Evolutionary conservation across 257 asterid genomes (phyloP).

Genomic region (Cruciata laevipes): DNA sequence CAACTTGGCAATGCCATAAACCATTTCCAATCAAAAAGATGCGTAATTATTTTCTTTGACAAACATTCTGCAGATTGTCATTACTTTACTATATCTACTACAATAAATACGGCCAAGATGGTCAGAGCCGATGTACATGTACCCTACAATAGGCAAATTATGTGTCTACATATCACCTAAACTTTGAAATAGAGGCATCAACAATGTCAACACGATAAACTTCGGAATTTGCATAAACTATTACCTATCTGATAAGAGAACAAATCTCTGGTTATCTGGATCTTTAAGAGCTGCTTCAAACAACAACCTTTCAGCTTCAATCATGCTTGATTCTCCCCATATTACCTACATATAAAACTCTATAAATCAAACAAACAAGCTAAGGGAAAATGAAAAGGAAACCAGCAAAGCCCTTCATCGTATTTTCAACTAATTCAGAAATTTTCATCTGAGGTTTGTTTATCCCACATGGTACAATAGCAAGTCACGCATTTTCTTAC

Average conservation of each 20-base stretch:
- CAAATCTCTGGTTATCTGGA: conserved; percentile 89
- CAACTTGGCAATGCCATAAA: background rate
- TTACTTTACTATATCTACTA: background rate
- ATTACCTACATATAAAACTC: conserved; percentile 62
- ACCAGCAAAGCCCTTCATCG: background rate
- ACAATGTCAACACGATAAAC: background rate
- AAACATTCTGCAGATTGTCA: background rate
- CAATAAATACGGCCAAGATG: background rate
- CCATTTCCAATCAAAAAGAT: background rate
- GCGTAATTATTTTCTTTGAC: background rate
- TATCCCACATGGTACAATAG: background rate
- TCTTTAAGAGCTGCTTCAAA: conserved; percentile 75
- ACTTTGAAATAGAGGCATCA: background rate
- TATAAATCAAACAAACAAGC: background rate
- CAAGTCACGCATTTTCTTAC: background rate
- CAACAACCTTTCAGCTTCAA: conserved; percentile 88
- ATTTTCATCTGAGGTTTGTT: background rate
- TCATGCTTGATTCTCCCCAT: conserved; percentile 98
- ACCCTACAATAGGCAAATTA: background rate
- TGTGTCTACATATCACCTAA: background rate
- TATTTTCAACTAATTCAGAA: too few relatives aligned
- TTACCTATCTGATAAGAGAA: conserved; percentile 95
- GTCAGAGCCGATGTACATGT: background rate
- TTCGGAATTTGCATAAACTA: background rate
- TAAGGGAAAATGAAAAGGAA: background rate